Evolutionary conservation across 129 eudicot genomes (phyloP).

Genomic region (Scalesia atractyloides): DNA sequence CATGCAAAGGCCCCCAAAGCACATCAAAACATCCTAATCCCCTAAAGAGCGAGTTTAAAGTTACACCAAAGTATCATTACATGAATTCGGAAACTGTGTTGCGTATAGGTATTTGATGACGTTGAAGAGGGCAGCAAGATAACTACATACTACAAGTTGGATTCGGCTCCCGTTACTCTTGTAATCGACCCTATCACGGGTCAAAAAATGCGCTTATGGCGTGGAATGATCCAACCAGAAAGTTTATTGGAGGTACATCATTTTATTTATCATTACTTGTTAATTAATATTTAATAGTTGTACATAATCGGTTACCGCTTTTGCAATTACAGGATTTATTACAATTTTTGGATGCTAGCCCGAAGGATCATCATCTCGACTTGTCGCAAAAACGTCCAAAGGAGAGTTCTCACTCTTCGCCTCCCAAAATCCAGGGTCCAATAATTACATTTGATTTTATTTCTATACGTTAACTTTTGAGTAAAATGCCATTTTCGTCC

Average conservation of each 20-base stretch:
- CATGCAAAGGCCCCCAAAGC: too few species aligned
- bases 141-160: conserved; percentile 78
- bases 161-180: conserved; percentile 66
- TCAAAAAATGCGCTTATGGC: conserved; percentile 95
- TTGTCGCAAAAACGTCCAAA: conserved; percentile 68
- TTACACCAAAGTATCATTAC: too few species aligned
- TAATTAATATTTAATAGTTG: neutral
- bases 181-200: conserved; percentile 93
- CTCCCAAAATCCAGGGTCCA: conserved; percentile 49
- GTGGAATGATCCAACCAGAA: conserved; percentile 93
- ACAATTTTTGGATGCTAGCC: conserved; percentile 77
- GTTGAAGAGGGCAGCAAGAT: conserved; percentile 90
- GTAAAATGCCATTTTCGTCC: too few species aligned
- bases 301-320: neutral
- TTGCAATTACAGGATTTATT: conserved; percentile 59
- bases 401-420: conserved; percentile 44
- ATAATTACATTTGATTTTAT: neutral
- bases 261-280: neutral
- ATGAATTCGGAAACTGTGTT: neutral
- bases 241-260: conserved; percentile 70
- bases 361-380: conserved; percentile 59
- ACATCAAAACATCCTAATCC: too few species aligned
- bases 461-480: neutral
- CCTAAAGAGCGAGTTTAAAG: too few species aligned
- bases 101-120: conserved; percentile 66